These are phyloP conservation scores for Apiotrichum brassicae DNA, from an alignment of 1,284 basidiomycete genomes.

Conservation along the genomic window DNA sequence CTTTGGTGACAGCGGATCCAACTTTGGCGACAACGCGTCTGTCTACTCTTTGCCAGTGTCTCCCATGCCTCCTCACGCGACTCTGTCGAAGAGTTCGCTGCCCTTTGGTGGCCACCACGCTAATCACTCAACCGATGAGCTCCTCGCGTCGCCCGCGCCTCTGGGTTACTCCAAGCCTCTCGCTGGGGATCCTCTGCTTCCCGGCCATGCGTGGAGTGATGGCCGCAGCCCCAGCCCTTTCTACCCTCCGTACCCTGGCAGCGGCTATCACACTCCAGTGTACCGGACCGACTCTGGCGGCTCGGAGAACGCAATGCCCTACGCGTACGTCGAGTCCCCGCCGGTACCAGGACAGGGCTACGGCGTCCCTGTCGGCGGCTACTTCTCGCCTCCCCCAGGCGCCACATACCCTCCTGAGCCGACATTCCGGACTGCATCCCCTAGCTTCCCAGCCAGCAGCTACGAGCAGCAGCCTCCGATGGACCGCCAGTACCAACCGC, in stretches of 20 bases:
- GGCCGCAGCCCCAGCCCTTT: not conserved
- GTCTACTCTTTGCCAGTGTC: not conserved
- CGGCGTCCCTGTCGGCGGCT: too few relatives aligned
- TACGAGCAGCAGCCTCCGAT: too few relatives aligned
- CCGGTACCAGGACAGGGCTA: too few relatives aligned
- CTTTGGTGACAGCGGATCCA: slow-evolving; percentile 13
- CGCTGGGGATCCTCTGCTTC: not conserved
- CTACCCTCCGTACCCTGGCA: not conserved
- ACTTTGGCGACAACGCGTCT: slow-evolving; percentile 17
- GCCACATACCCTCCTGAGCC: too few relatives aligned
- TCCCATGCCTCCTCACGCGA: not conserved
- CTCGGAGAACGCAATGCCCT: slow-evolving; percentile 6
- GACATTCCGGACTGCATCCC: not conserved
- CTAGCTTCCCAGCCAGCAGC: not conserved
- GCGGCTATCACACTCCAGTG: not conserved
- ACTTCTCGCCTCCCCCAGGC: too few relatives aligned
- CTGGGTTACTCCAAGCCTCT: not conserved
- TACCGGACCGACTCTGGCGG: slow-evolving; percentile 8
- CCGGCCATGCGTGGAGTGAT: not conserved
- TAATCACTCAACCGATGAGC: slow-evolving; percentile 37
- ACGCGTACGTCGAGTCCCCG: not conserved
- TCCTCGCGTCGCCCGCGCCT: slow-evolving; percentile 15
- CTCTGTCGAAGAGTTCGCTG: not conserved
- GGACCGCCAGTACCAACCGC: too few relatives aligned
- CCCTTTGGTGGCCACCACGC: not conserved